Conservation (phyloP, 192 early-diverging fungal species). For the Entomortierella parvispora region DNA sequence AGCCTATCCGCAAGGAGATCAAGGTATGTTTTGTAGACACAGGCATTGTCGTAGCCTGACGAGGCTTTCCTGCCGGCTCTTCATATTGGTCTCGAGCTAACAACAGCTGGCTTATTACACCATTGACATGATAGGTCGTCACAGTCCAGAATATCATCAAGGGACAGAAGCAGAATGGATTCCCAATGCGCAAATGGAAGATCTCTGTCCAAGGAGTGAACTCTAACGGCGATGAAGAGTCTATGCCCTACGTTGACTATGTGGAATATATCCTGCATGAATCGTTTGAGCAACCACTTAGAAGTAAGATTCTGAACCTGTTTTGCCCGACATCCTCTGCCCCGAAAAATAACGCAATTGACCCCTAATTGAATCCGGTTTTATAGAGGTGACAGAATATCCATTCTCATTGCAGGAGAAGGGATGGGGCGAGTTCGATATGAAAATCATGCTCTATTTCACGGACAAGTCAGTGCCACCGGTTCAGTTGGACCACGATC, state of each 20-base stretch:
- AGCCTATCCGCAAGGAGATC: conserved; percentile 42
- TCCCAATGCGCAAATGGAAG: conserved; percentile 60
- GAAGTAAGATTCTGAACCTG: conserved; percentile 27
- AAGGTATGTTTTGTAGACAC: conserved; percentile 17
- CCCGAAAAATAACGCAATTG: not conserved
- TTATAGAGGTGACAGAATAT: conserved; percentile 57
- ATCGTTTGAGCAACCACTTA: conserved; percentile 55
- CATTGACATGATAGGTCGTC: conserved; percentile 18
- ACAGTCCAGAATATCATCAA: conserved; percentile 49
- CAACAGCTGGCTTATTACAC: no score
- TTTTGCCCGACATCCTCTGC: not conserved
- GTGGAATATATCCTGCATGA: conserved; percentile 63
- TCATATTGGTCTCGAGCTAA: no score
- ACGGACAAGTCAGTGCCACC: conserved; percentile 54
- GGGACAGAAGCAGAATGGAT: conserved; percentile 51
- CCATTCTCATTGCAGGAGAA: conserved; percentile 65
- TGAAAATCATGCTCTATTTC: conserved; percentile 65
- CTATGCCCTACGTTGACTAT: conserved; percentile 56
- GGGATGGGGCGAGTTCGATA: conserved; percentile 74
- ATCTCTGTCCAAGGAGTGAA: conserved; percentile 54
- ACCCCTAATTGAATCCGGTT: not conserved
- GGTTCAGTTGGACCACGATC: conserved; percentile 57
- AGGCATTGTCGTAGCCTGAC: not conserved
- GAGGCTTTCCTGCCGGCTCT: not conserved
- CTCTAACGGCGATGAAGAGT: conserved; percentile 44